phyloP scores from a whole-genome alignment of 805 yeast species.

The Hanseniaspora opuntiae region DNA sequence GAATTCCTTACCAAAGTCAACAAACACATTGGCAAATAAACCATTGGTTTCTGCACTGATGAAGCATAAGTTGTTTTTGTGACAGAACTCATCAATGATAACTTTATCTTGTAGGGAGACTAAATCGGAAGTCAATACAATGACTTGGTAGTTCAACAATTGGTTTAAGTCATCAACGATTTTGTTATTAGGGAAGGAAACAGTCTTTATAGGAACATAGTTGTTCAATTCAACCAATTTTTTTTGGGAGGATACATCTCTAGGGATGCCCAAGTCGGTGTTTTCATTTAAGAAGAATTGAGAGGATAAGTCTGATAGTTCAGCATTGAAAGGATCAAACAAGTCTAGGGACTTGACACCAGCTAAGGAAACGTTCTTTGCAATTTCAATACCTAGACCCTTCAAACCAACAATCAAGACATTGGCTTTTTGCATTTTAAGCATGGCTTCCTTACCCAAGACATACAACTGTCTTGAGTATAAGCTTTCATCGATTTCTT shows the following conservation, averaged over 20 bases:
- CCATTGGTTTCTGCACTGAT: conserved; percentile 77
- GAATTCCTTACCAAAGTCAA: conserved; percentile 76
- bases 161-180: conserved; percentile 16
- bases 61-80: conserved; percentile 57
- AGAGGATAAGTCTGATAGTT: conserved; percentile 62
- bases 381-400: conserved; percentile 92
- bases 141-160: conserved; percentile 53
- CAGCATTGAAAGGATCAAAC: conserved; percentile 64
- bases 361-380: conserved; percentile 90
- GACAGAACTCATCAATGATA: conserved; percentile 62
- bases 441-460: conserved; percentile 95
- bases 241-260: conserved; percentile 59
- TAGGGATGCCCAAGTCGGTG: conserved; percentile 58
- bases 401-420: conserved; percentile 82
- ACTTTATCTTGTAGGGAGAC: conserved; percentile 60
- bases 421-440: conserved; percentile 85
- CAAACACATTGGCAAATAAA: conserved; percentile 74
- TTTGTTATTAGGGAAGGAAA: conserved; percentile 23
- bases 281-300: conserved; percentile 65
- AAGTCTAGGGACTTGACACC: conserved; percentile 87
- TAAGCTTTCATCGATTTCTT: conserved; percentile 76
- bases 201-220: conserved; percentile 72
- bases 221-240: conserved; percentile 71
- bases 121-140: conserved; percentile 65
- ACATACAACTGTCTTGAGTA: conserved; percentile 96